Base-by-base conservation (phyloP, 179 eudicot species). In the Heliamphora pulchella region DNA sequence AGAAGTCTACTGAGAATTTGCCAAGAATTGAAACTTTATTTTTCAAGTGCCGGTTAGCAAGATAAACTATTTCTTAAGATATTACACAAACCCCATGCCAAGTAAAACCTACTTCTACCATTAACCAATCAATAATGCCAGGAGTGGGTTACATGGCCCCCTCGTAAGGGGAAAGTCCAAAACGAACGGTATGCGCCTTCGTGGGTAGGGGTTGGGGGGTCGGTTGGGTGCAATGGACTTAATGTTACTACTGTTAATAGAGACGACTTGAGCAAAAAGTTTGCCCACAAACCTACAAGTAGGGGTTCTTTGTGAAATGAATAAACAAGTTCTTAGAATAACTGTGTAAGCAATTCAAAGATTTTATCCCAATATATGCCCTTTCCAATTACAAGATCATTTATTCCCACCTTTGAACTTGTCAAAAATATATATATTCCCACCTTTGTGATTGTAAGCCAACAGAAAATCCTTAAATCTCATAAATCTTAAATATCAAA, bases 51-150 rank as follows among this genome's bases (percentile, higher is more conserved):
- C 54, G 8, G 55, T 70, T 70, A 46, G 59, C 59, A 2, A 55
- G 39, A 70, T 70, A 70, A 47, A 47, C 22, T 46, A 53, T 69
- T 47, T 14, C 31, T 3, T 17, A 9, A 4, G 55, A 70, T 8
- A 68, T 43, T 43, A n/a, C 72, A 48, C 72, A 68, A 68, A 48
- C 72, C 50, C 72, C 6, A 43, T 68, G 72, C 50, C 50, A 11
- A 43, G 50, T 18, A 68, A 17, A 68, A 68, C 50, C 9, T 43
- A 43, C 15, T 13, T 68, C 48, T 8, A 68, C 50, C 72, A 44
- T 44, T 69, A 53, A 69, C 4, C 53, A 69, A 14, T 44, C 22
- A 69, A 53, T 2, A 14, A 54, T 8, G 58, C 11, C 1, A 54
- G 15, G 54, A 70, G 53, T 70, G 54, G 53, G 17, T 43, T 46